Percentiles rank a stretch among this genome's conserved stretches.
Conservation (phyloP, 257 asterid species). For the Craterostigma plantagineum region DNA sequence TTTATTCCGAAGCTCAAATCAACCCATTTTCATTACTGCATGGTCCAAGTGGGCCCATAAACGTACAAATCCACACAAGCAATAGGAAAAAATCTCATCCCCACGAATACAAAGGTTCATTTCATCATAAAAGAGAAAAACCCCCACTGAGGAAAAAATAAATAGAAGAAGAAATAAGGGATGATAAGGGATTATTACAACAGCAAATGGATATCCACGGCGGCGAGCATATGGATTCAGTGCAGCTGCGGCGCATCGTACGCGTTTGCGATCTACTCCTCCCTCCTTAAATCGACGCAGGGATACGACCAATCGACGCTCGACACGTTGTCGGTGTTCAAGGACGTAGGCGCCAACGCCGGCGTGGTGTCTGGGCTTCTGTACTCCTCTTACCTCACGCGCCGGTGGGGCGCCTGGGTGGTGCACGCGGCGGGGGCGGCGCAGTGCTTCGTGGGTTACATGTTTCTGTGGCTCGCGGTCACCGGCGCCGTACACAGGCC, state of each 20-base stretch:
- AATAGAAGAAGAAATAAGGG: no score
- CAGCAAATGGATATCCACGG: slow-evolving; percentile 53
- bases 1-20: no score
- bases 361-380: slow-evolving; percentile 77
- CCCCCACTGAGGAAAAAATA: no score
- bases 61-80: no score
- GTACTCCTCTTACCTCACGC: slow-evolving; percentile 20
- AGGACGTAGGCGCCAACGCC: slow-evolving; percentile 97
- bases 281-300: slow-evolving; percentile 60
- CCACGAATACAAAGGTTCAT: no score
- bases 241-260: slow-evolving; percentile 84
- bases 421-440: slow-evolving; percentile 57
- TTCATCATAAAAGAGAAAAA: no score
- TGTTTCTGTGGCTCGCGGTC: slow-evolving; percentile 71
- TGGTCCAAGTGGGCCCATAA: no score
- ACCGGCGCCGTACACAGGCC: slow-evolving; percentile 46
- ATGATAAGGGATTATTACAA: no score
- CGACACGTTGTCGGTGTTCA: slow-evolving; percentile 74
- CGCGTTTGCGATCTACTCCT: slow-evolving; percentile 89
- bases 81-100: no score
- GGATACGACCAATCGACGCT: slow-evolving; percentile 71
- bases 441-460: slow-evolving; percentile 73
- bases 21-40: no score
- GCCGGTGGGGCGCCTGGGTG: slow-evolving; percentile 53
- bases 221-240: slow-evolving; percentile 93